Base-by-base conservation (phyloP, 2,329 filamentous ascomycete genomes). In the Curvularia verruculosa region DNA sequence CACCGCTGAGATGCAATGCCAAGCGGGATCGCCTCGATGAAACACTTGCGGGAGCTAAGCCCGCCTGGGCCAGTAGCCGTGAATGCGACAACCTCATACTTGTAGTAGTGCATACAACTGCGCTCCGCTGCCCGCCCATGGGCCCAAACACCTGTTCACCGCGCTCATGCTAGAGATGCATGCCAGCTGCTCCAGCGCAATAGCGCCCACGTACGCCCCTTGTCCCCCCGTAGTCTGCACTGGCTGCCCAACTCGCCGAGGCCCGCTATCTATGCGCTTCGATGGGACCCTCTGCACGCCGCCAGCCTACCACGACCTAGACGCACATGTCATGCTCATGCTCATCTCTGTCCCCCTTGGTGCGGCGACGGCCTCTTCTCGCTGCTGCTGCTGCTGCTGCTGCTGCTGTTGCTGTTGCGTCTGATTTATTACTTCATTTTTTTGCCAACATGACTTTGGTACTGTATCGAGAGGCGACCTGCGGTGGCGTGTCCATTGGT, bases 21-120 rank as follows among this genome's bases (percentile, higher is more conserved):
- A 64, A 67, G 63, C 50, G 36, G 54, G 63, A 67, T 67, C 61
- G 63, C 49, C 63, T 58, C 49, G 52, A 54, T 65, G 64, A 67
- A 65, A 67, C 63, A 56, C 59, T 50, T 53, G 61, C 64, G 64
- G 63, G 59, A 61, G 61, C 64, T 67, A 65, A 49, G 39, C 58
- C 58, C 57, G 58, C 49, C 58, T 59, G 47, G 53, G 59, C 48
- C 31, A 52, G 57, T 52, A 57, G 52, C 50, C 59, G 56, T 56
- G 50, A 39, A 57, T 48, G 51, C 49, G 49, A 13, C 31, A 34
- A 12, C 40, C 40, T 24, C 23, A 15, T 13, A 12, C 13, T 4
- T 9, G 12, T n/a, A 15, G 5, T 13, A n/a, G 9, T n/a, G 31
- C 13, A n/a, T n/a, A n/a, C 31, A 15, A n/a, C 5, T n/a, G 31